Evolutionary conservation across 352 stramenopile genomes (phyloP).

Genomic region (Vaucheria bursata): DNA sequence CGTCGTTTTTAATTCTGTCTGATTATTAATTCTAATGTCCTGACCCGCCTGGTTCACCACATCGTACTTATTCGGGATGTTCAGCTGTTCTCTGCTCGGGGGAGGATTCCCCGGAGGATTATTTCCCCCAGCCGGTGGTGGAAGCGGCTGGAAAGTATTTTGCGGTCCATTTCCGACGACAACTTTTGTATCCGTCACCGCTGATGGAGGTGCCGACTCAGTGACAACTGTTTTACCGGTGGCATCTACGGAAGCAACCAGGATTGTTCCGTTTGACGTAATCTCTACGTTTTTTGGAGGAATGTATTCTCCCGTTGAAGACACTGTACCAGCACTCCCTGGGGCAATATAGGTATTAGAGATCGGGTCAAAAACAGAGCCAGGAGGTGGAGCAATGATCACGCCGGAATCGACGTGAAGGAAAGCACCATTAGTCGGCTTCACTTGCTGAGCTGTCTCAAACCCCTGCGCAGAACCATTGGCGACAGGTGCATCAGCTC

Average conservation of each 20-base stretch:
- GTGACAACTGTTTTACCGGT: neutral
- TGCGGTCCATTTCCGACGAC: neutral
- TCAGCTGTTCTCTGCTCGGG: too few species aligned
- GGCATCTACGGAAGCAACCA: neutral
- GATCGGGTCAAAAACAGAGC: neutral
- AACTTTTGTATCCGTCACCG: neutral
- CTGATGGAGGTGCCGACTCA: neutral
- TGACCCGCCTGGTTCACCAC: too few species aligned
- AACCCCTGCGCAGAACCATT: neutral
- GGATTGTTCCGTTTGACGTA: neutral
- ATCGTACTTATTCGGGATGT: too few species aligned
- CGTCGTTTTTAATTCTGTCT: too few species aligned
- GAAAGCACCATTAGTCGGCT: neutral
- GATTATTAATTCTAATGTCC: too few species aligned
- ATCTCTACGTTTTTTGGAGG: neutral
- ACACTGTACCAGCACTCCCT: neutral
- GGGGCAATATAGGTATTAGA: neutral
- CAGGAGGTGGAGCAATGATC: neutral
- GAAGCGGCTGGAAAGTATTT: neutral
- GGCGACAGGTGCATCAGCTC: neutral
- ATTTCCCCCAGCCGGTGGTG: neutral
- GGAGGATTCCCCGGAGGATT: neutral
- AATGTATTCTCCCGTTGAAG: neutral
- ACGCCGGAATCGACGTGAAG: neutral
- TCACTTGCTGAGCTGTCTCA: neutral